Evolutionary conservation across 2,329 filamentous ascomycete species (phyloP), one percentile per base, ranked within the genome.

Genomic region (Zymoseptoria pseudotritici): DNA sequence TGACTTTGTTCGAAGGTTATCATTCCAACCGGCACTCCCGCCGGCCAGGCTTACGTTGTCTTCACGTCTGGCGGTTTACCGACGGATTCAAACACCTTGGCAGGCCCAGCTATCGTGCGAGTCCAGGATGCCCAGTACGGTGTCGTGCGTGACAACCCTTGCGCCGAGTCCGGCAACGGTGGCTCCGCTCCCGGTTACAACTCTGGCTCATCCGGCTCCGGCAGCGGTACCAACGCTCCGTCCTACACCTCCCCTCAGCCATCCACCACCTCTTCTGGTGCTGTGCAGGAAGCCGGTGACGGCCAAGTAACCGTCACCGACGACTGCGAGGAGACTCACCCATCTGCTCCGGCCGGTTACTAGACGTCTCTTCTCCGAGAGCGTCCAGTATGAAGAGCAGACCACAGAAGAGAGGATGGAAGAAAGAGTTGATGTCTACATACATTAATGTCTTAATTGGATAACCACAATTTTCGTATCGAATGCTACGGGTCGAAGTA

Each of bases 1-100:
- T 31, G 61, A 64, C 24, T 8, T 26, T 8, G 3, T 4, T 4
- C 7, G 24, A 26, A 26, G 24, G 24, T 26, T 19, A 64, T 61
- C 22, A 58, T 66, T 10, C 61, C 64, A 42, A 24, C 53, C 10
- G 60, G 56, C n/a, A 64, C 62, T 22, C 68, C 66, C 50, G 10
- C 59, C 11, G 69, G 69, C 20, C 67, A 71, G 61, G 59, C 50
- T 3, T 71, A 68, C 62, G 61, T 68, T 22, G 65, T 71, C 57
- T 60, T 71, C 20, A 67, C 66, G 59, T 64, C 60, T 21, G 58
- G 57, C 53, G 58, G 58, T 19, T 50, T 21, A 10, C 63, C 68
- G 13, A 65, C 65, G 50, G 69, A 71, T 42, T 66, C 68, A 55
- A 68, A 67, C 62, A 70, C 63, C 46, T 58, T 69, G n/a, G 69